These are phyloP conservation scores for Calcarisporium arbuscula DNA, from an alignment of 2,329 filamentous ascomycete genomes.

Conservation along the genomic window DNA sequence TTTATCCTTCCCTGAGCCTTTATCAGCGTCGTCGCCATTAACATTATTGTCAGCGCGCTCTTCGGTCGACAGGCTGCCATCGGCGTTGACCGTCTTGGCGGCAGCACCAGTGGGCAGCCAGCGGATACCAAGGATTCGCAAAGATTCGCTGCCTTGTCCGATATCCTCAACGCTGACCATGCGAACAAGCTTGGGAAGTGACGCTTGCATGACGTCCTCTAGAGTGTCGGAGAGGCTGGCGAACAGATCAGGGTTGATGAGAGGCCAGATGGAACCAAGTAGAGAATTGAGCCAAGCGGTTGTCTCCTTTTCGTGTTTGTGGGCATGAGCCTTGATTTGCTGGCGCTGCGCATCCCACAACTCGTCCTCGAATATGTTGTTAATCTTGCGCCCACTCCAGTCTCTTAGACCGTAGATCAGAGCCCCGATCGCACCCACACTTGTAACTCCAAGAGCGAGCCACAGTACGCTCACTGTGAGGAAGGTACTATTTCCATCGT, in stretches of 20 bases:
- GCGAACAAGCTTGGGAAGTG: conserved; percentile 59
- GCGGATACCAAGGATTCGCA: conserved; percentile 64
- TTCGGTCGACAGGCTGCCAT: conserved; percentile 41
- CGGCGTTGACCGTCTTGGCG: conserved; percentile 49
- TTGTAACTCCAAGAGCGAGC: conserved; percentile 18
- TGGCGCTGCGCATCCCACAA: conserved; percentile 59
- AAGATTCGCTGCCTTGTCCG: conserved; percentile 65
- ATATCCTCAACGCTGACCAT: conserved; percentile 74
- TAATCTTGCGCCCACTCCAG: conserved; percentile 57
- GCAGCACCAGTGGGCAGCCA: conserved; percentile 69
- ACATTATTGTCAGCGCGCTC: conserved; percentile 23
- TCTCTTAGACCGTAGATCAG: conserved; percentile 42
- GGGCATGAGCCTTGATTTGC: conserved; percentile 37
- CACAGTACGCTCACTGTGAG: conserved; percentile 19
- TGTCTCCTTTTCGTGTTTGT: conserved; percentile 49
- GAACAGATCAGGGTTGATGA: conserved; percentile 72
- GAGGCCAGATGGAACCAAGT: conserved; percentile 62
- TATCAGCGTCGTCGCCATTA: conserved; percentile 26
- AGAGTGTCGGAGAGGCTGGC: conserved; percentile 61
- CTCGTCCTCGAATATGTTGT: conserved; percentile 60
- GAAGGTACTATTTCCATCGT: conserved; percentile 3
- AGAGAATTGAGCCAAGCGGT: conserved; percentile 69
- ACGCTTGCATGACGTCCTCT: conserved; percentile 77
- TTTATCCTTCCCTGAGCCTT: conserved; percentile 25
- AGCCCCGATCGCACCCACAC: conserved; percentile 21